Base-by-base conservation (phyloP, 2,329 filamentous ascomycete species). In the Diaporthe longicolla region DNA sequence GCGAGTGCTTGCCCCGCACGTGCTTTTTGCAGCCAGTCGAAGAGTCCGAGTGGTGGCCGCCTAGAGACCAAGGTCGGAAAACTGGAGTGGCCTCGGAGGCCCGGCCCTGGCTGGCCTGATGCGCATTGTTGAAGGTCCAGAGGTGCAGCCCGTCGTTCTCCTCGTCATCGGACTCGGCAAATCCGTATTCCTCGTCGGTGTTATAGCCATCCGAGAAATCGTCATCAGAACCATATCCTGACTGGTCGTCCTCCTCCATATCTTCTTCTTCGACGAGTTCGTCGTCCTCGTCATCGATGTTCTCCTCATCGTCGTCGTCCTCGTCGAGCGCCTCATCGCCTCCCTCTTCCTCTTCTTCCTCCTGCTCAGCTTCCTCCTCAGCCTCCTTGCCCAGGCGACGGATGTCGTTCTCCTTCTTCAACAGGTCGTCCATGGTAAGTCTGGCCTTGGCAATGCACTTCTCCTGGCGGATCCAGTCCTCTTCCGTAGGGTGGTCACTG, bases 361-460 rank as follows among this genome's bases (percentile, higher is more conserved):
- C 93, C 72, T 93, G 87, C 13, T 93, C 85, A 5, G 92, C 95
- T 83, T 98, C 97, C 79, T 97, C 94, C 80, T 98, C 97, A 1
- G 92, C 97, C 83, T 99, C 96, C 80, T 94, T 93, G 63, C 92
- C 96, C 35, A 98, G 85, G 76, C 93, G 92, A 65, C 96, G 93
- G 76, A 99, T 97, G 40, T 91, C 91, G 76, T 95, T 95, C 84
- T 99, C 97, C 83, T 97, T 97, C 81, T 91, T 89, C 77, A 99
- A 88, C 6, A 95, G 97, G 81, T 98, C 97, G 77, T 93, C 92
- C 77, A 99, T 92, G 5, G 95, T 98, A 52, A 99, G 87, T 79
- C 94, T 95, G 66, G 88, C 88, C 72, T 88, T 88, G 77, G 91
- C 87, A 43, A 90, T 89, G 10, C 89, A 87, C 45, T 90, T 87